Conservation (phyloP, 1,139 yeast genomes). For the Blastobotrys petasosporus region DNA sequence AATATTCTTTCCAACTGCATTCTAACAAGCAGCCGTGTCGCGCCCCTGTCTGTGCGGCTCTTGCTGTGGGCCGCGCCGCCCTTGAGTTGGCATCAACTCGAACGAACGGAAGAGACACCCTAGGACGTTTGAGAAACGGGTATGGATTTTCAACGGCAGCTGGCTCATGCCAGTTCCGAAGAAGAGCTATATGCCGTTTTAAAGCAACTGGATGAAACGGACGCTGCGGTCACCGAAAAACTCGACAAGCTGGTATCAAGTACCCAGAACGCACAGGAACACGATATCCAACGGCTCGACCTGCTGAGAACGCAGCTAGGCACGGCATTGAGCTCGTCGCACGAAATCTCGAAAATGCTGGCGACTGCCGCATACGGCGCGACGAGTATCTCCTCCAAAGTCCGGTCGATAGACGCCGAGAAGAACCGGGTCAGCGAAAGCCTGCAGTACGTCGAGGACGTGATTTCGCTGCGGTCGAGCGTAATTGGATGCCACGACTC, state of each 20-base stretch:
- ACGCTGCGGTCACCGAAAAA: conserved; percentile 5
- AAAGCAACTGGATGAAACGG: conserved; percentile 5
- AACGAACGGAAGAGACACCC: too few relatives aligned
- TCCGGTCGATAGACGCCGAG: conserved; percentile 65
- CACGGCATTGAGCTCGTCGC: conserved; percentile 35
- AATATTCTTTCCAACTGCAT: too few relatives aligned
- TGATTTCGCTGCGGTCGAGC: conserved; percentile 57
- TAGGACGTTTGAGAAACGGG: background rate
- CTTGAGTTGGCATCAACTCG: too few relatives aligned
- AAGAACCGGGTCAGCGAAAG: conserved; percentile 62
- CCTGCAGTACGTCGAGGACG: conserved; percentile 56
- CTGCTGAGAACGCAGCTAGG: conserved; percentile 30
- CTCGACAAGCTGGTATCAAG: conserved; percentile 7
- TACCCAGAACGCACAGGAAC: conserved; percentile 20
- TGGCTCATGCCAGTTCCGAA: conserved; percentile 12
- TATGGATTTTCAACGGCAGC: conserved; percentile 3
- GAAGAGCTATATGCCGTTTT: conserved; percentile 11
- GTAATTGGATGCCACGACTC: conserved; percentile 65
- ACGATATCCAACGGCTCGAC: conserved; percentile 25
- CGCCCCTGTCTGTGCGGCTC: too few relatives aligned
- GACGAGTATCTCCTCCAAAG: conserved; percentile 58
- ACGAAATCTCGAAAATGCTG: conserved; percentile 46
- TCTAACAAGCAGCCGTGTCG: too few relatives aligned
- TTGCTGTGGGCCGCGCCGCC: too few relatives aligned
- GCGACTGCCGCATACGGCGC: conserved; percentile 63